Base-by-base conservation (phyloP, 2,329 filamentous ascomycete genomes). In the Colletotrichum acutatum region DNA sequence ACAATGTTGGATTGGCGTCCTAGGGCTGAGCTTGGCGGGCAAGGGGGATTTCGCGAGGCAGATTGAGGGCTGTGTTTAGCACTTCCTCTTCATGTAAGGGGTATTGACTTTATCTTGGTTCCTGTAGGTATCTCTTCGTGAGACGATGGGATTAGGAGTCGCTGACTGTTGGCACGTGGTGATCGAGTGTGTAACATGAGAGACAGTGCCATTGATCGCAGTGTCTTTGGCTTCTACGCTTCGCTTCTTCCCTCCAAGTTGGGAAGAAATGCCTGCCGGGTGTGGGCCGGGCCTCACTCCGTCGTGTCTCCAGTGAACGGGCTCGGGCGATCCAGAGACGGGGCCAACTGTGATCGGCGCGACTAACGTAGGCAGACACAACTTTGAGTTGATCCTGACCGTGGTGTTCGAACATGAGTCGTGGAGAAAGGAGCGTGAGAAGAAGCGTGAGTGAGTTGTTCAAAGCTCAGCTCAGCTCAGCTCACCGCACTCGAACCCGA, bases 11-110 rank as follows among this genome's bases (percentile, higher is more conserved):
- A 68, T 63, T 63, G 59, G 71, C 68, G 71, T 68, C 68, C 62
- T 74, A 74, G 61, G 71, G 71, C 71, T 74, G 71, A 74, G 16
- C 57, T 26, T 52, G 5, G 46, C 56, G 9, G 28, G 26, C n/a
- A 16, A 42, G n/a, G 12, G 24, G 46, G 9, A 7, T 11, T 30
- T n/a, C 54, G 19, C 34, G 46, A 67, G 57, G n/a, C 34, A 57
- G 46, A 59, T 52, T 52, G 57, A 28, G 56, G 34, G 71, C 62
- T 7, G 56, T 22, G 53, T 59, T 26, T 26, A 4, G n/a, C 28
- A 28, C 9, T 8, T 63, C 19, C 6, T 26, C 28, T 37, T 11
- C n/a, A 64, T 37, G 61, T 16, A 64, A 64, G 61, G 61, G 46
- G 61, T 34, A 11, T 3, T 26, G 0, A 24, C 14, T 37, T 37